phyloP scores from a whole-genome alignment of 208 protist species.

The Endotrypanum monterogeii region DNA sequence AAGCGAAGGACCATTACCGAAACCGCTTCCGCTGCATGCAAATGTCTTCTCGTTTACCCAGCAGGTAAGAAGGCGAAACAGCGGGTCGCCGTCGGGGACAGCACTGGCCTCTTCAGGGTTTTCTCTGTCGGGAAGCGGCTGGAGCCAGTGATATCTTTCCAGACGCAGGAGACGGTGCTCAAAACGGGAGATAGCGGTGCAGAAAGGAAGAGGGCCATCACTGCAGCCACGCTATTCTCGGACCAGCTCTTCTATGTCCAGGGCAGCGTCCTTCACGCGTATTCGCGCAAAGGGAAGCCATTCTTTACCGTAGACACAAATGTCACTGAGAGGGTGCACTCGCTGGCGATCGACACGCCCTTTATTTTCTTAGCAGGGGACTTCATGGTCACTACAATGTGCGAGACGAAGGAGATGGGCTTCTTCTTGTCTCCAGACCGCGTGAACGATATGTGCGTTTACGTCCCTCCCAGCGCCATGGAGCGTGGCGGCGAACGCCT shows the following conservation, averaged over 20 bases:
- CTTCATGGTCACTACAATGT: slow-evolving; percentile 83
- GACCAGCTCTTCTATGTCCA: slow-evolving; percentile 86
- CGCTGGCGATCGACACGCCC: slow-evolving; percentile 72
- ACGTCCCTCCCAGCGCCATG: slow-evolving; percentile 10
- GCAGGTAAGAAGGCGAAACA: slow-evolving; percentile 67
- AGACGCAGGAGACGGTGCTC: slow-evolving; percentile 38
- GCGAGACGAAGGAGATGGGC: slow-evolving; percentile 77
- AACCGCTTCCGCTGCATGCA: slow-evolving; percentile 36
- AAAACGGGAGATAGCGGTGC: slow-evolving; percentile 11
- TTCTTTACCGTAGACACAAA: slow-evolving; percentile 90
- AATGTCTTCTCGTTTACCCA: slow-evolving; percentile 83
- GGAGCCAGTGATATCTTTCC: slow-evolving; percentile 54
- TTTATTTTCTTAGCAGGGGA: slow-evolving; percentile 83
- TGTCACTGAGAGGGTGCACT: slow-evolving; percentile 74
- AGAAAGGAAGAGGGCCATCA: slow-evolving; percentile 41
- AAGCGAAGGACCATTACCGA: slow-evolving; percentile 43
- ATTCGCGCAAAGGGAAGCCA: slow-evolving; percentile 77
- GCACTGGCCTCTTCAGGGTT: slow-evolving; percentile 50
- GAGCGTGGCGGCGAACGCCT: slow-evolving; percentile 13
- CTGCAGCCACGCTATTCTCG: slow-evolving; percentile 61
- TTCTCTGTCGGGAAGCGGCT: slow-evolving; percentile 63
- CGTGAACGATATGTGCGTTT: slow-evolving; percentile 71
- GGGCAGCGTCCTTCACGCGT: slow-evolving; percentile 72
- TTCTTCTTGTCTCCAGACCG: slow-evolving; percentile 89
- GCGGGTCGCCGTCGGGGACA: slow-evolving; percentile 76